phyloP scores from a whole-genome alignment of 139 green algal species.

The Astrephomene gubernaculifera region DNA sequence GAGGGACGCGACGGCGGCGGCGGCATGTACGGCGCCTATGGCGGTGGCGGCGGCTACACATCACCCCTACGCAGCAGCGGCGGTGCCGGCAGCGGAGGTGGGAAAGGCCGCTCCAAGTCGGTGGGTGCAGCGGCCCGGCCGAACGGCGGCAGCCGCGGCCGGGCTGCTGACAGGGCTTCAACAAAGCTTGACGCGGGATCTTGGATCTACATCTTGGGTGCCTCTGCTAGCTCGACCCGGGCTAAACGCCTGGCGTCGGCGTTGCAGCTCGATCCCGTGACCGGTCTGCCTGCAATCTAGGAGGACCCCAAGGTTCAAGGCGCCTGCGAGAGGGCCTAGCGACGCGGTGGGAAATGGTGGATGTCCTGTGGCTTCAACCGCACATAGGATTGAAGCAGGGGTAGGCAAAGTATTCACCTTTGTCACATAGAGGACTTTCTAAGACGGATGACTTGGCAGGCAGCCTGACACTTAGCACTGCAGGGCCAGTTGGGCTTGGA shows the following conservation, averaged over 20 bases:
- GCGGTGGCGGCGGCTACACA: too few relatives aligned
- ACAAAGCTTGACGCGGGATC: constrained; percentile 43
- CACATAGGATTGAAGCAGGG: too few relatives aligned
- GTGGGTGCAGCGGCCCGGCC: neutral
- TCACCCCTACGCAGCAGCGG: too few relatives aligned
- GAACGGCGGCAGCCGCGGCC: constrained; percentile 16
- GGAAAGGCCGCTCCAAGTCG: constrained; percentile 16
- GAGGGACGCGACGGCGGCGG: neutral
- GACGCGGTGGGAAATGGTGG: too few relatives aligned
- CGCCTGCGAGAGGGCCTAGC: too few relatives aligned
- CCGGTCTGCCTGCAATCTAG: constrained; percentile 23
- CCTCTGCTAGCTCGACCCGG: constrained; percentile 1
- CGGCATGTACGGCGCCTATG: neutral
- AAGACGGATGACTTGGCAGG: too few relatives aligned
- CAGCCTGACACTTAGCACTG: too few relatives aligned
- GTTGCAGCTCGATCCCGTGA: constrained; percentile 24
- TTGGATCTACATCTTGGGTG: constrained; percentile 46
- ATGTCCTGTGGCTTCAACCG: too few relatives aligned
- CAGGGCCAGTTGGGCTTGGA: too few relatives aligned
- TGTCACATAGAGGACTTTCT: too few relatives aligned
- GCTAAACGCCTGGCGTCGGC: constrained; percentile 27
- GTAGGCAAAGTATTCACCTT: too few relatives aligned
- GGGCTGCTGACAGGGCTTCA: neutral
- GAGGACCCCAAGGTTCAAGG: too few relatives aligned
- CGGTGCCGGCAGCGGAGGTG: neutral